Evolutionary conservation across 345 rosid species (phyloP).

Genomic region (Jatropha curcas): DNA sequence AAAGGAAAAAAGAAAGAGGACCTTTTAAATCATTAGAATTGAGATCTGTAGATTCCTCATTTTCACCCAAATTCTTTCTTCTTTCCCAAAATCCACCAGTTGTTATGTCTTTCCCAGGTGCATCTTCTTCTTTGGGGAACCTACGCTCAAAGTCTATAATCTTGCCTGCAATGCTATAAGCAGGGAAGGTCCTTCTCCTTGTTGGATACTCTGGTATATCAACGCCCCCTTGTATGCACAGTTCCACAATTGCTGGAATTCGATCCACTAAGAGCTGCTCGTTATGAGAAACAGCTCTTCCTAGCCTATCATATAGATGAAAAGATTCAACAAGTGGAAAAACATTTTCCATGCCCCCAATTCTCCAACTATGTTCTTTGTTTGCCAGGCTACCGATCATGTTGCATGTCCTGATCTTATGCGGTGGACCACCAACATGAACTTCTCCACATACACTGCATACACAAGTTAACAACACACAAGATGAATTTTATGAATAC

Average conservation of each 20-base stretch:
- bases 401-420: slow-evolving; percentile 44
- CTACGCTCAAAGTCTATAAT: slow-evolving; percentile 47
- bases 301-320: slow-evolving; percentile 55
- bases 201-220: slow-evolving; percentile 49
- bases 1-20: slow-evolving; percentile 15
- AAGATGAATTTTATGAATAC: background rate
- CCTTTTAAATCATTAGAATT: slow-evolving; percentile 32
- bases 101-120: slow-evolving; percentile 36
- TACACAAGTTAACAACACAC: background rate
- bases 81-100: slow-evolving; percentile 51
- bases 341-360: slow-evolving; percentile 36
- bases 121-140: slow-evolving; percentile 47
- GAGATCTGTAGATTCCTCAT: slow-evolving; percentile 11
- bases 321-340: slow-evolving; percentile 49
- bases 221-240: slow-evolving; percentile 54
- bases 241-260: slow-evolving; percentile 51
- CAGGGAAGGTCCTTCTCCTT: slow-evolving; percentile 46
- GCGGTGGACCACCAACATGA: slow-evolving; percentile 49
- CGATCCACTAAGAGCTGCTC: slow-evolving; percentile 47
- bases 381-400: slow-evolving; percentile 34
- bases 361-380: slow-evolving; percentile 49
- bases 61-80: slow-evolving; percentile 21
- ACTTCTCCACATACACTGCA: slow-evolving; percentile 53
- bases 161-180: slow-evolving; percentile 41
- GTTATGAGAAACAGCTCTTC: slow-evolving; percentile 53